phyloP scores from a whole-genome alignment of 805 yeast species.

The Cyberlindnera suaveolens region DNA sequence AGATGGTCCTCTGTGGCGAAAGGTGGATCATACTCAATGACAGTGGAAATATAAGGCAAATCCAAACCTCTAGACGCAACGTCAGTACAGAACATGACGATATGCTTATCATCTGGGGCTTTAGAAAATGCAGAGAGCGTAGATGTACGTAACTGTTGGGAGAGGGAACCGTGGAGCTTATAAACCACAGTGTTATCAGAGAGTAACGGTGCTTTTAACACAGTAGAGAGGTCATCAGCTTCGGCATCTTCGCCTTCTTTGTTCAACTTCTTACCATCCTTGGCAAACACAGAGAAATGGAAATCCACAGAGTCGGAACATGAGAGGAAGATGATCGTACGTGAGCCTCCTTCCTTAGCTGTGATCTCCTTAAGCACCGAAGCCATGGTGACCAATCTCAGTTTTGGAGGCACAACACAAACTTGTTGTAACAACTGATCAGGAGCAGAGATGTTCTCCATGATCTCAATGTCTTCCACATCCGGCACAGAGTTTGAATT shows the following conservation, averaged over 20 bases:
- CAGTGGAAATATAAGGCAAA: conserved; percentile 77
- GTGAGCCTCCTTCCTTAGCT: conserved; percentile 29
- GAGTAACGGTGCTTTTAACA: conserved; percentile 48
- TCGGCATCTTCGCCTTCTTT: conserved; percentile 30
- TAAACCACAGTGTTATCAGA: conserved; percentile 40
- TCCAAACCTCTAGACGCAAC: conserved; percentile 97
- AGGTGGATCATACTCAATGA: conserved; percentile 93
- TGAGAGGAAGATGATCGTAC: conserved; percentile 81
- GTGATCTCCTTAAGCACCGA: conserved; percentile 53
- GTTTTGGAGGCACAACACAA: conserved; percentile 86
- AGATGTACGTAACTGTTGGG: conserved; percentile 76
- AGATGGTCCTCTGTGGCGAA: conserved; percentile 90
- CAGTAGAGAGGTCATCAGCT: conserved; percentile 29
- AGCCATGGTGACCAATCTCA: conserved; percentile 76
- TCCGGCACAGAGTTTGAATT: conserved; percentile 27
- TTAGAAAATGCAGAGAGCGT: conserved; percentile 44
- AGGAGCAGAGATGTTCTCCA: conserved; percentile 54
- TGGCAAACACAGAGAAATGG: conserved; percentile 71
- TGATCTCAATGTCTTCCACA: conserved; percentile 22
- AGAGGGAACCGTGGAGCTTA: conserved; percentile 85
- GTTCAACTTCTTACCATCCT: conserved; percentile 42
- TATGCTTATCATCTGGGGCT: conserved; percentile 40
- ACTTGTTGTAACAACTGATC: conserved; percentile 82
- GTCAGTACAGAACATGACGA: conserved; percentile 87
- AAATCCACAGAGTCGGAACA: conserved; percentile 97